A percentile compares a stretch with the other conserved stretches of the same genome.
Conservation (phyloP, 2,329 filamentous ascomycete genomes). For the Cladophialophora exuberans region DNA sequence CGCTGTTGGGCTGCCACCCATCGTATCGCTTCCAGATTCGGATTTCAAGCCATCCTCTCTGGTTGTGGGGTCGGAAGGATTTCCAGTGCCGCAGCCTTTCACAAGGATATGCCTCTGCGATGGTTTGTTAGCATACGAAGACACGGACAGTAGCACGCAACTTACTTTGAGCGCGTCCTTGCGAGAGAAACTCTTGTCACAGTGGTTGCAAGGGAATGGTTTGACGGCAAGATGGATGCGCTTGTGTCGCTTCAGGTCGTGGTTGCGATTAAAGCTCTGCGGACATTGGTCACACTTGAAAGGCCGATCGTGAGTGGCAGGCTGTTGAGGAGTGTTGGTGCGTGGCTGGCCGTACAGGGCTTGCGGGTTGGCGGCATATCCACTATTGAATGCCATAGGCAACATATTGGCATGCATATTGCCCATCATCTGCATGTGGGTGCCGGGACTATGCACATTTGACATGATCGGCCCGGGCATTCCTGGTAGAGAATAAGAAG, state of each 20-base stretch:
- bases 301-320: slow-evolving; percentile 73
- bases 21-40: slow-evolving; percentile 31
- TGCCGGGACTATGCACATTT: slow-evolving; percentile 74
- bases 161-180: slow-evolving; percentile 96
- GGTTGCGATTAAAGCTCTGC: slow-evolving; percentile 93
- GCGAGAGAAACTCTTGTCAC: slow-evolving; percentile 94
- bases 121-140: slow-evolving; percentile 22
- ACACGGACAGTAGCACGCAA: slow-evolving; percentile 29
- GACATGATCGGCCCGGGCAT: slow-evolving; percentile 72
- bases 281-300: slow-evolving; percentile 94
- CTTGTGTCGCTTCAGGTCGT: slow-evolving; percentile 95
- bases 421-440: slow-evolving; percentile 72
- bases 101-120: slow-evolving; percentile 67
- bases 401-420: slow-evolving; percentile 61
- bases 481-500: slow-evolving; percentile 62
- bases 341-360: slow-evolving; percentile 62
- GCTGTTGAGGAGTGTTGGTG: slow-evolving; percentile 57
- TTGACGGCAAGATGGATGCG: slow-evolving; percentile 93
- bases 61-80: slow-evolving; percentile 8
- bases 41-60: slow-evolving; percentile 32
- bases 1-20: slow-evolving; percentile 24
- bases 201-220: slow-evolving; percentile 87
- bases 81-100: slow-evolving; percentile 63
- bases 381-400: slow-evolving; percentile 60
- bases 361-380: slow-evolving; percentile 59